These are phyloP conservation scores for Apostasia shenzhenica DNA, from an alignment of 106 monocot genomes.

Conservation along the genomic window DNA sequence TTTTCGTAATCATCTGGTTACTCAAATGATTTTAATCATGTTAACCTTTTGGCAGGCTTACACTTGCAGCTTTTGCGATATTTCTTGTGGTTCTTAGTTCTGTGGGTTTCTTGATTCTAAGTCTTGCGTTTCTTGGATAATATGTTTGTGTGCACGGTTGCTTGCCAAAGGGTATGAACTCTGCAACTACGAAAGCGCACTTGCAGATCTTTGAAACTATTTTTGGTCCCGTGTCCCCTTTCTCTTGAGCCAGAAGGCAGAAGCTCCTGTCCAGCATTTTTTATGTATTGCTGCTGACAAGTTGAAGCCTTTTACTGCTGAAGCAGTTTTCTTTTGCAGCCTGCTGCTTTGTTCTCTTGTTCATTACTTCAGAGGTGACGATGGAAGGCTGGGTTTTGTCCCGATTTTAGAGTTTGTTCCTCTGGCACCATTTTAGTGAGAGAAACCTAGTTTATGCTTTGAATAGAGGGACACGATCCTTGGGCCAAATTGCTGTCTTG, in stretches of 20 bases:
- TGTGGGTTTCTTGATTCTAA: slow-evolving; percentile 6
- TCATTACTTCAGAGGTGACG: too few relatives aligned
- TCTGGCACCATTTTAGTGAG: too few relatives aligned
- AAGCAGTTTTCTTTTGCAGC: neutral
- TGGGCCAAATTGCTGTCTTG: too few relatives aligned
- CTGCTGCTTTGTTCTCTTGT: neutral
- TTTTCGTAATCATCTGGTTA: slow-evolving; percentile 6
- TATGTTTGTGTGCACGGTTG: neutral
- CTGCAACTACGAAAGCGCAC: too few relatives aligned
- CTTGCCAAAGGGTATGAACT: too few relatives aligned
- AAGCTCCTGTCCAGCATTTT: neutral
- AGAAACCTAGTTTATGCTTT: too few relatives aligned
- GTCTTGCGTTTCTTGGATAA: slow-evolving; percentile 4
- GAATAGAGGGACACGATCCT: too few relatives aligned
- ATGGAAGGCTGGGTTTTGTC: too few relatives aligned
- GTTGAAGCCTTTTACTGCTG: slow-evolving; percentile 2
- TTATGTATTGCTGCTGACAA: neutral
- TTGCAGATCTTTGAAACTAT: too few relatives aligned
- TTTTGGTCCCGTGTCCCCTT: slow-evolving; percentile 1
- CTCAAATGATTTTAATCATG: slow-evolving; percentile 6
- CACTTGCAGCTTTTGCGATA: neutral
- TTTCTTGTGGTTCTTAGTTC: slow-evolving; percentile 7
- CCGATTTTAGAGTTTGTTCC: too few relatives aligned
- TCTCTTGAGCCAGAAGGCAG: neutral
- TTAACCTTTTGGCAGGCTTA: slow-evolving; percentile 21